Base-by-base conservation (phyloP, 78 protist genomes). In the Corallochytrium limacisporum region DNA sequence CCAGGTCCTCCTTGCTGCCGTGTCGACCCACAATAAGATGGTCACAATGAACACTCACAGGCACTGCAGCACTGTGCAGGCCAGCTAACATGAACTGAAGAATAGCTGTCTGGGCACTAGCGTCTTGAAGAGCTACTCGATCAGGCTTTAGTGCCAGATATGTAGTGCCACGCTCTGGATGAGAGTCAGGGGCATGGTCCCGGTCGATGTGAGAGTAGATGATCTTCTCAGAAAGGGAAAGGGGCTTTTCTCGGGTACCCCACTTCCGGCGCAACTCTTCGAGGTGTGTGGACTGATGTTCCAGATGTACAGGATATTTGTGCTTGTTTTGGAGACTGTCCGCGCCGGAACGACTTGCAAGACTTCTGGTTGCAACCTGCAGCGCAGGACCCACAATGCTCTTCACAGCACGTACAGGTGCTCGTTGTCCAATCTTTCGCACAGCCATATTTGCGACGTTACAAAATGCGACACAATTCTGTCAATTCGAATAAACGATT, bases 41-140 rank as follows among this genome's bases (percentile, higher is more conserved):
- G 70, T 90, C 95, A 56, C 92, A 90, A 72, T 87, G 95, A 59
- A 90, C 60, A 31, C 91, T 83, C 31, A 90, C 51, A 39, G 93
- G 93, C 8, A 89, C 91, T 0, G 86, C 91, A 13, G 85, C 57
- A 28, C 44, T 79, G 36, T 73, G 80, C 53, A 79, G 62, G 39
- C 89, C 89, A 5, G 92, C 72, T 39, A 87, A 65, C 81, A 91
- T 91, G 57, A 91, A 91, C 75, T 91, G 96, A 46, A 91, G 78
- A 29, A 88, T 74, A 1, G 96, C 96, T 89, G 86, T 91, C 61
- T 69, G 75, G 7, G 80, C 78, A 2, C 63, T 63, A 16, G 69
- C 60, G 26, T 61, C 85, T 49, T 91, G 93, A 88, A 86, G 75
- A 44, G 92, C 93, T 28, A 91, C 94, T 24, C 94, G 79, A 51